Conservation (phyloP, 169 alveolate genomes). For the Plasmodium adleri region DNA sequence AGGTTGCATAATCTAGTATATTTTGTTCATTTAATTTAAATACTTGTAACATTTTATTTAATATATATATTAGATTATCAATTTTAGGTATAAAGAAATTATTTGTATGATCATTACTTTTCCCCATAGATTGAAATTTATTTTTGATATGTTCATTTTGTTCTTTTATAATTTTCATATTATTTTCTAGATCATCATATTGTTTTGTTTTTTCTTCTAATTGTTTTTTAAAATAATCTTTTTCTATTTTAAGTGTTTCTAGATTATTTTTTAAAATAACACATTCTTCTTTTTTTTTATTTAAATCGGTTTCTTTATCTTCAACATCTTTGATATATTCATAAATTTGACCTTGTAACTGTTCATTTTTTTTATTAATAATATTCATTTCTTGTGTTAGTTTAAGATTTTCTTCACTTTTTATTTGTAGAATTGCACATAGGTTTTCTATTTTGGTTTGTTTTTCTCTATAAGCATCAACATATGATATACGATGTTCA, state of each 20-base stretch:
- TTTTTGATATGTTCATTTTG: constrained; percentile 20
- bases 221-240: constrained; percentile 10
- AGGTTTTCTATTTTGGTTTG: constrained; percentile 68
- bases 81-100: constrained; percentile 39
- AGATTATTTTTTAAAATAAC: constrained; percentile 10
- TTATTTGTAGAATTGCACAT: constrained; percentile 71
- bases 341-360: constrained; percentile 74
- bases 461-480: constrained; percentile 72
- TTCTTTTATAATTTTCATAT: constrained; percentile 29
- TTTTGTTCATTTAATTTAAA: constrained; percentile 45
- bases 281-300: constrained; percentile 67
- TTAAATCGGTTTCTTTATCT: constrained; percentile 52
- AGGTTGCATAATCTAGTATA: constrained; percentile 24
- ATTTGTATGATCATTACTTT: not conserved
- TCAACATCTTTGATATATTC: constrained; percentile 64
- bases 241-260: constrained; percentile 27
- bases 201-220: constrained; percentile 17
- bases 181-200: constrained; percentile 7
- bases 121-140: constrained; percentile 5
- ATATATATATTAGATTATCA: constrained; percentile 25
- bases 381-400: constrained; percentile 65
- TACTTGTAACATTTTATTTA: constrained; percentile 37
- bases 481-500: constrained; percentile 71
- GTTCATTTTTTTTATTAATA: constrained; percentile 60
- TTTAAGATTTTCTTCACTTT: constrained; percentile 71